Evolutionary conservation across 176 grass and related monocot genomes (phyloP), one percentile per base, ranked within the genome.

Genomic region (Stipa capillata): DNA sequence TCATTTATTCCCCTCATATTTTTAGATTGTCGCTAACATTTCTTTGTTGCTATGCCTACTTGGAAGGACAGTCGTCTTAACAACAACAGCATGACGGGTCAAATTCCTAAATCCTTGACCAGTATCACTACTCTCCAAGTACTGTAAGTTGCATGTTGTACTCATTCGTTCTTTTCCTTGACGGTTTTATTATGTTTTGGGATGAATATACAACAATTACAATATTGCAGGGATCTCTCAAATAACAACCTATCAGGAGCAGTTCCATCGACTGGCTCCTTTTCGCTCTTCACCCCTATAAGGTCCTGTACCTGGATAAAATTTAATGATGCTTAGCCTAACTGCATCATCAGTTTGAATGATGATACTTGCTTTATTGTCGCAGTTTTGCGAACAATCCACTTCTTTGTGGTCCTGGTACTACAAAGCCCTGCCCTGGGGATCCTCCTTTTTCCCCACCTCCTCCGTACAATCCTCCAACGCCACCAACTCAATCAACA

Each of bases 271-370:
- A 94, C 65, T 16, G 92, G 92, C 7, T 91, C 92, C 8, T 94
- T 94, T 87, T 86, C 88, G 24, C 74, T 88, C 48, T 94, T 94
- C 85, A 94, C 92, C 39, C 91, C 92, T 72, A 94, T 94, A 47
- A 94, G 92, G 92, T 94, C 29, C 80, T 42, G 62, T 77, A 50
- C 47, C n/a, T 75, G 43, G 54, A 71, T 20, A 56, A 62, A 20
- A 63, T 72, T 78, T 20, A 32, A 55, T 32, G 7, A 56, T 81
- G 31, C 21, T 68, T 84, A 42, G 24, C 48, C 13, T 76, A 74
- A 12, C 56, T 81, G 29, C 27, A 47, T 64, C 36, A 47, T 56
- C 59, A 54, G 37, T 49, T 24, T 83, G 31, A 27, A 54, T 80
- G 56, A 72, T 41, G 24, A 78, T 15, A 74, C 25, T 51, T 77